Base-by-base conservation (phyloP, 441 rosid species). In the Macaranga tanarius region DNA sequence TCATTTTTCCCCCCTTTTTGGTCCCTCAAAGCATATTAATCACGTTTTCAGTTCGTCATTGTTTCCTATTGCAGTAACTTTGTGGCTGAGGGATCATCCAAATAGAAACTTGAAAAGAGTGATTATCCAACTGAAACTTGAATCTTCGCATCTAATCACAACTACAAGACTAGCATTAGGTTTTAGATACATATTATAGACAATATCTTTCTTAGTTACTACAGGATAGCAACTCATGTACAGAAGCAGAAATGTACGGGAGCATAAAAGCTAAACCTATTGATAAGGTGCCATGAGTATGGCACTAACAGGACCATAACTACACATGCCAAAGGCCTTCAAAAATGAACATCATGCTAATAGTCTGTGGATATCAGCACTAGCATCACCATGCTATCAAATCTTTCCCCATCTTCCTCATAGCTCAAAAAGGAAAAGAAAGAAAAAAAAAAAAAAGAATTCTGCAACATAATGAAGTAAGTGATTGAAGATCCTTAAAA, bases 371-470 rank as follows among this genome's bases (percentile, higher is more conserved):
- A 59, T n/a, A 66, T 79, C 71, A 73, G 78, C 65, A 62, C 60
- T 90, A 80, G 90, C 82, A 94, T 86, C 85, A 90, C 99, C 99
- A 94, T 94, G 86, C 77, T 78, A 71, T 85, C 82, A 69, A 92
- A 92, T 72, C 90, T 86, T 73, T 92, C 96, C 55, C 82, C 93
- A 69, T 89, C 92, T 52, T 89, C 97, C 50, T 79, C 90, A 13
- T 79, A 79, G 11, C 77, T 71, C 22, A 70, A 65, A 73, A 31
- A 31, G 38, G 38, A 1, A 1, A 28, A 3, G 4, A 31, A 31
- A 31, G 5, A 31, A 31, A 31, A 31, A 31, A 31, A 31, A 31
- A 31, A 31, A 31, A 31, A 31, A 3, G 38, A 31, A 31, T 31
- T 31, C 38, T 2, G 38, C 38, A 34, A 34, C 38, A 0, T 0